Evolutionary conservation across 176 grass and related monocot species (phyloP), one percentile per base, ranked within the genome.

Genomic region (Eragrostis nindensis): DNA sequence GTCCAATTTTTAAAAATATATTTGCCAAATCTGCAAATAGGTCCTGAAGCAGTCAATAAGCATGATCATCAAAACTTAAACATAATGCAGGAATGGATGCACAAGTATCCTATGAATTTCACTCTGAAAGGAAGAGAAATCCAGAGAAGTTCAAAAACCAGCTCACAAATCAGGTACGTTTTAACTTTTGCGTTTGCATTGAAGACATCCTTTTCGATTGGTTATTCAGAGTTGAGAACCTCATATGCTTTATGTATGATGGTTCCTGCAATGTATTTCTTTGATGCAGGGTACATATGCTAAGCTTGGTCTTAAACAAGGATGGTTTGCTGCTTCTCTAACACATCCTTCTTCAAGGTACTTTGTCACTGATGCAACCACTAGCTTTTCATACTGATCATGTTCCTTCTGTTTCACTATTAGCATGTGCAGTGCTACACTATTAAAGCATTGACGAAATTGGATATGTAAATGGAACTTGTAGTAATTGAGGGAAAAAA

Each of bases 141-240:
- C 95, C 95, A 22, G 92, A 94, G 64, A 98, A 92, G 79, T 98
- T 98, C 77, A 98, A 92, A 76, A 92, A 94, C n/a, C 95, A 98
- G 77, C 57, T 89, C 74, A 84, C 78, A 64, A 98, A 98, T 86
- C 95, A 98, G 95, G 92, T 98, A 22, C n/a, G 11, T n/a, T 79
- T 70, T 55, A 22, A 22, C 13, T 70, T 78, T 69, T 53, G 17
- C 40, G 5, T 59, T 75, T 74, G 24, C 24, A 25, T 27, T 17
- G 13, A 59, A 56, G 29, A 80, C 38, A 44, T 0, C 17, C 50
- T 40, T 47, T 29, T n/a, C 38, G 39, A 39, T 60, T 50, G 11
- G 17, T 57, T 45, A 87, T 46, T 44, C 29, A 12, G 5, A 54
- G 38, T 81, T 50, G 4, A 29, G 48, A 56, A 5, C 9, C 24